These are phyloP conservation scores for Trypanosoma caninum DNA, from an alignment of 208 protist species.

Conservation along the genomic window DNA sequence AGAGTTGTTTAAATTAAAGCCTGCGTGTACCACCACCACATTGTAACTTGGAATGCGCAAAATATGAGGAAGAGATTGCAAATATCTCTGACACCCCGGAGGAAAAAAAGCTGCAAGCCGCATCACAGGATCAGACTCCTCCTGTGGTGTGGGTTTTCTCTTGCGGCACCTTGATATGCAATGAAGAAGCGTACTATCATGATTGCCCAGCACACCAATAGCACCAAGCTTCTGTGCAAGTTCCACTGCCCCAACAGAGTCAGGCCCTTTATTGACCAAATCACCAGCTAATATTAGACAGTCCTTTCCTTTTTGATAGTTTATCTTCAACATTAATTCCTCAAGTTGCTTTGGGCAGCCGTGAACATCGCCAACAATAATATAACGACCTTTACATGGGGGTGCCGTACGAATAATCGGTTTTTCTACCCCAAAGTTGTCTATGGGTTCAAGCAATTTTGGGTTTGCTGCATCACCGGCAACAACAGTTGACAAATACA, in stretches of 20 bases:
- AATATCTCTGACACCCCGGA: conserved; percentile 74
- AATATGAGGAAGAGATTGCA: conserved; percentile 79
- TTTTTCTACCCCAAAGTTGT: conserved; percentile 54
- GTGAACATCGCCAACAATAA: conserved; percentile 90
- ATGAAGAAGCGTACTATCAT: conserved; percentile 83
- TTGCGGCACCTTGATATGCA: conserved; percentile 45
- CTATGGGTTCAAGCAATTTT: conserved; percentile 43
- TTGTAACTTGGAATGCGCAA: conserved; percentile 80
- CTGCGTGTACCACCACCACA: conserved; percentile 84
- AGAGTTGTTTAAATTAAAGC: conserved; percentile 50
- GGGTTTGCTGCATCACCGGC: conserved; percentile 33
- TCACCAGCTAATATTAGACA: conserved; percentile 83
- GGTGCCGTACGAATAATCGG: conserved; percentile 70
- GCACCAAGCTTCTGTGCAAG: conserved; percentile 59
- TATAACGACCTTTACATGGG: conserved; percentile 48
- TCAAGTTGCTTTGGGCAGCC: conserved; percentile 82
- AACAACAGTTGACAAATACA: conserved; percentile 7
- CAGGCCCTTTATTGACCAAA: conserved; percentile 88
- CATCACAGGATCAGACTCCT: conserved; percentile 78
- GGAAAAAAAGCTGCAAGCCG: conserved; percentile 66
- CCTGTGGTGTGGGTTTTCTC: conserved; percentile 29
- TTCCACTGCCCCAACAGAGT: conserved; percentile 75
- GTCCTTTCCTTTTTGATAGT: conserved; percentile 69
- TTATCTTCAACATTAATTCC: conserved; percentile 73
- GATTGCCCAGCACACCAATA: conserved; percentile 84